These are phyloP conservation scores for Picochlorum costavermella DNA, from an alignment of 139 green algal species.

Conservation along the genomic window DNA sequence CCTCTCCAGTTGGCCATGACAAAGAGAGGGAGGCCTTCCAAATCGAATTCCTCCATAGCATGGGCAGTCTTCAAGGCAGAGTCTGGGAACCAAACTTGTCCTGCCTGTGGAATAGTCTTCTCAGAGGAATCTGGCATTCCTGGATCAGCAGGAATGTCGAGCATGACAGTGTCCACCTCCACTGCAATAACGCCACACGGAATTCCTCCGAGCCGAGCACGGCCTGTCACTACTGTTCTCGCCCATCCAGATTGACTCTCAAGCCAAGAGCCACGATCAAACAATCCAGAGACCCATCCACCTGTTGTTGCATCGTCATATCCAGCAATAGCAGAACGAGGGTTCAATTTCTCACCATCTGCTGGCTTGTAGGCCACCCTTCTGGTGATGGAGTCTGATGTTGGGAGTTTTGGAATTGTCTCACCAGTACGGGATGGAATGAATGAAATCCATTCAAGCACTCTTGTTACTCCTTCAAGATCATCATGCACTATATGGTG, in stretches of 20 bases:
- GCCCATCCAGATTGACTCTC: constrained; percentile 84
- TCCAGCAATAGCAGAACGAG: constrained; percentile 64
- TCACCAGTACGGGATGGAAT: constrained; percentile 50
- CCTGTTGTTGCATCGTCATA: constrained; percentile 6
- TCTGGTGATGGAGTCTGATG: constrained; percentile 52
- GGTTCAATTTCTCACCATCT: constrained; percentile 70
- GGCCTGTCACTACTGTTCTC: constrained; percentile 82
- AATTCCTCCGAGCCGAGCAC: constrained; percentile 85
- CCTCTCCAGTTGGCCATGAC: constrained; percentile 98
- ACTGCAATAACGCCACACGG: constrained; percentile 90
- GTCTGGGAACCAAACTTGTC: constrained; percentile 98
- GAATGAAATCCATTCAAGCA: constrained; percentile 67
- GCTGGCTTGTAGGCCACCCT: constrained; percentile 53
- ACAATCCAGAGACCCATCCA: constrained; percentile 69
- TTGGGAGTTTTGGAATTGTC: constrained; percentile 43
- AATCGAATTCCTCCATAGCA: constrained; percentile 94
- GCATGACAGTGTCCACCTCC: constrained; percentile 74
- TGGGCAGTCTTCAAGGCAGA: constrained; percentile 91
- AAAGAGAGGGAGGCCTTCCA: constrained; percentile 92
- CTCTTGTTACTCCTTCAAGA: constrained; percentile 52
- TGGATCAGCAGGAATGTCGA: constrained; percentile 85
- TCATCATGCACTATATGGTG: constrained; percentile 92
- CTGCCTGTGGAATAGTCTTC: constrained; percentile 39
- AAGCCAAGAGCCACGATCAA: constrained; percentile 79
- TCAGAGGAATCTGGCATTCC: constrained; percentile 29